Evolutionary conservation across 805 yeast species (phyloP).

Genomic region (Saccharomycopsis vini): DNA sequence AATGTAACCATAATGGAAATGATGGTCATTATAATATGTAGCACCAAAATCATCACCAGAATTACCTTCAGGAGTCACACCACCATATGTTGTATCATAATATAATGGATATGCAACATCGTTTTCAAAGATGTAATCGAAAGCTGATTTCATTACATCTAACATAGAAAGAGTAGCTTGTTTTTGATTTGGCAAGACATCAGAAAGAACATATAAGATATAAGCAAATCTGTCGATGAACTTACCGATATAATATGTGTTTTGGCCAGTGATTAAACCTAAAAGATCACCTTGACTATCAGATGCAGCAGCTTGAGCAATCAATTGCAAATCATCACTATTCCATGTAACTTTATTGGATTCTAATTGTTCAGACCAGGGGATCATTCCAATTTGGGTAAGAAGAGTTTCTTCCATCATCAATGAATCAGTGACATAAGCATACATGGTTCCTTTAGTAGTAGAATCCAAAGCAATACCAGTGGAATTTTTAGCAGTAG

Average conservation of each 20-base stretch:
- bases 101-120: conserved; percentile 35
- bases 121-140: conserved; percentile 30
- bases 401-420: conserved; percentile 36
- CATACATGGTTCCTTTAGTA: conserved; percentile 39
- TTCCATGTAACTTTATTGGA: conserved; percentile 25
- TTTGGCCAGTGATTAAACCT: no score
- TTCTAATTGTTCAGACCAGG: conserved; percentile 27
- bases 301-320: conserved; percentile 27
- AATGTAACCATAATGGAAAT: conserved; percentile 48
- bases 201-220: conserved; percentile 38
- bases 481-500: conserved; percentile 26
- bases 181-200: conserved; percentile 34
- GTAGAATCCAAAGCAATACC: conserved; percentile 37
- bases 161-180: conserved; percentile 28
- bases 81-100: conserved; percentile 42
- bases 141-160: conserved; percentile 31
- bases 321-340: conserved; percentile 23
- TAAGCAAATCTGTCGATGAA: conserved; percentile 43
- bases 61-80: conserved; percentile 42
- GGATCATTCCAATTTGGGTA: conserved; percentile 36
- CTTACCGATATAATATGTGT: conserved; percentile 38
- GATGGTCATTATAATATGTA: conserved; percentile 47
- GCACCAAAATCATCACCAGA: conserved; percentile 41
- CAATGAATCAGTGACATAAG: conserved; percentile 33
- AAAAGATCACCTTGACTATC: conserved; percentile 32